Evolutionary conservation across 176 grass and related monocot genomes (phyloP).

Genomic region (Ampelocalamus luodianensis): DNA sequence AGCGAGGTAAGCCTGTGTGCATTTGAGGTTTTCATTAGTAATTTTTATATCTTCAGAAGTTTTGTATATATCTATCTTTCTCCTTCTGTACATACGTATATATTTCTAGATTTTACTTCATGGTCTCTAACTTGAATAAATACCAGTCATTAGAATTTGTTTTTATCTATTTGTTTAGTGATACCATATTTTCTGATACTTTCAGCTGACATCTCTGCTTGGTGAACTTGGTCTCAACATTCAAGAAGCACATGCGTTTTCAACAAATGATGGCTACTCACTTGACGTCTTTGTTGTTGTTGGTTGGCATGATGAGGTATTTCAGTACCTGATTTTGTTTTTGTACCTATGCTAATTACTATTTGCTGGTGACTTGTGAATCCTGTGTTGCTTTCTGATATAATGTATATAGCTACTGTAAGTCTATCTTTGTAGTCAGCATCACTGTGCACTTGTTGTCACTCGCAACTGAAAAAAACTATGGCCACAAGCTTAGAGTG

Average conservation of each 20-base stretch:
- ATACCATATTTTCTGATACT: slow-evolving; percentile 33
- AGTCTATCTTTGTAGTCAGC: neutral
- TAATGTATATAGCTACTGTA: neutral
- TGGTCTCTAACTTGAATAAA: slow-evolving; percentile 10
- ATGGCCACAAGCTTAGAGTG: neutral
- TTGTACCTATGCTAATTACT: slow-evolving; percentile 16
- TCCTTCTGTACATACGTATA: neutral
- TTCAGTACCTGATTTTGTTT: neutral
- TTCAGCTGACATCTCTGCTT: slow-evolving; percentile 87
- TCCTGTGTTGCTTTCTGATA: slow-evolving; percentile 18
- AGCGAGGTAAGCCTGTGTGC: slow-evolving; percentile 71
- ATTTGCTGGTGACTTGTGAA: neutral
- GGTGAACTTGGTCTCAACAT: slow-evolving; percentile 97
- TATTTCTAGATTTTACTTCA: slow-evolving; percentile 2
- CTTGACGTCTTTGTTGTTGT: slow-evolving; percentile 98
- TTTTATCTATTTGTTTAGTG: slow-evolving; percentile 32
- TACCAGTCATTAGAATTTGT: neutral
- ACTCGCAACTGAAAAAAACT: neutral
- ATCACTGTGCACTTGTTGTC: neutral
- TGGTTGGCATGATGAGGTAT: slow-evolving; percentile 95
- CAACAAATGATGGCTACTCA: slow-evolving; percentile 97
- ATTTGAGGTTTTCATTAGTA: slow-evolving; percentile 17
- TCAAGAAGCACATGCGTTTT: slow-evolving; percentile 99
- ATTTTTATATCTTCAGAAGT: slow-evolving; percentile 1
- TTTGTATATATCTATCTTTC: slow-evolving; percentile 3